Base-by-base conservation (phyloP, 441 rosid genomes). In the Adansonia madagascariensis region DNA sequence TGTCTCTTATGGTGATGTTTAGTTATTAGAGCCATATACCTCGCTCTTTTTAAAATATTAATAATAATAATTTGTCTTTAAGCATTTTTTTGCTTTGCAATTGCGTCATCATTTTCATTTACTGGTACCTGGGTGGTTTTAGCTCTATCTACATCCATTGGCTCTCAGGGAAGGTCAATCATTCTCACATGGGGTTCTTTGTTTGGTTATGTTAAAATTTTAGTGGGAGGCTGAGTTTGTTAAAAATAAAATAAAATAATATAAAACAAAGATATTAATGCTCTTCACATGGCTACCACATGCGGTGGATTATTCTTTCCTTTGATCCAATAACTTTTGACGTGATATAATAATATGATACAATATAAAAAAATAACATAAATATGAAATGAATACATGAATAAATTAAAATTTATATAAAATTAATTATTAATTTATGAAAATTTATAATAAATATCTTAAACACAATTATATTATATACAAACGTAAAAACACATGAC, bases 231-330 rank as follows among this genome's bases (percentile, higher is more conserved):
- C 74, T 73, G 85, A 77, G 86, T 77, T 82, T 63, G 81, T 77
- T 67, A 57, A 50, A 60, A 74, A 14, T 15, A 17, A 63, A 31
- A 11, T 46, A 8, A 15, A 8, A 11, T 5, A 27, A 17, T 17
- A 17, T 4, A 17, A 17, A 47, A 47, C 3, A 24, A 22, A 24
- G 27, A 22, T 1, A 61, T 61, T 12, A 61, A 61, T 61, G 66
- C 66, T 61, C 43, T 74, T 80, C 90, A 88, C 91, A 88, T 87
- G 93, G 84, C 80, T 75, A 43, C 81, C 89, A 86, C 91, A 85
- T 89, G 93, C 15, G 35, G 35, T 27, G 35, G 35, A 27, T 27
- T 27, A 27, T 27, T 27, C 35, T 8, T 47, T 47, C 52, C 10
- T 1, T 47, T 47, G 52, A 8, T 12, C 3, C 0, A 39, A 39